These are phyloP conservation scores for Eimeria mitis DNA, from an alignment of 169 alveolate genomes.

Conservation along the genomic window DNA sequence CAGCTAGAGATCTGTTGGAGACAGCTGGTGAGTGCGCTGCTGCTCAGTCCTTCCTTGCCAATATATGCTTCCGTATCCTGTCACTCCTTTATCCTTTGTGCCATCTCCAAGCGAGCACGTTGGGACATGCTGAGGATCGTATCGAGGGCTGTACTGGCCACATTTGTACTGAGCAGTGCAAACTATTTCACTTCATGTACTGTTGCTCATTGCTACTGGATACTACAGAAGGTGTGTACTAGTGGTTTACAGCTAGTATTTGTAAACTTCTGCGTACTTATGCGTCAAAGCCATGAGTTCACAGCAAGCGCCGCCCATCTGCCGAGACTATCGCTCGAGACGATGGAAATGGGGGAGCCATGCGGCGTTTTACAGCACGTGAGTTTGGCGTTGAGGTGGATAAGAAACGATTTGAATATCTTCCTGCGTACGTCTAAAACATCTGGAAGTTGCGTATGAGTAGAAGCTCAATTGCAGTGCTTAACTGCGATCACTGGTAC, in stretches of 20 bases:
- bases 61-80: not conserved
- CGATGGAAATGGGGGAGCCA: not conserved
- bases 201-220: not conserved
- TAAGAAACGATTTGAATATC: not conserved
- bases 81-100: not conserved
- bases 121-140: not conserved
- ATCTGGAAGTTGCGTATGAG: not conserved
- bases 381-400: not conserved
- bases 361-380: not conserved
- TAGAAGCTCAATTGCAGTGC: not conserved
- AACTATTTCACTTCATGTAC: no score
- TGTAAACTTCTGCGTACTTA: not conserved
- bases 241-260: not conserved
- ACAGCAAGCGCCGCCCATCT: not conserved
- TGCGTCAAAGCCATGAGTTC: not conserved
- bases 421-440: not conserved
- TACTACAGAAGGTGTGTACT: not conserved
- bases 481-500: not conserved
- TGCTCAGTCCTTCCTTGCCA: not conserved
- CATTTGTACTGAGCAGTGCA: not conserved
- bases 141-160: not conserved
- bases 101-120: not conserved
- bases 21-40: slow-evolving; percentile 9
- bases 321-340: not conserved
- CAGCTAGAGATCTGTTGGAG: not conserved